phyloP scores from a whole-genome alignment of 768 basidiomycete species.

The Xerocomus spinulosus region DNA sequence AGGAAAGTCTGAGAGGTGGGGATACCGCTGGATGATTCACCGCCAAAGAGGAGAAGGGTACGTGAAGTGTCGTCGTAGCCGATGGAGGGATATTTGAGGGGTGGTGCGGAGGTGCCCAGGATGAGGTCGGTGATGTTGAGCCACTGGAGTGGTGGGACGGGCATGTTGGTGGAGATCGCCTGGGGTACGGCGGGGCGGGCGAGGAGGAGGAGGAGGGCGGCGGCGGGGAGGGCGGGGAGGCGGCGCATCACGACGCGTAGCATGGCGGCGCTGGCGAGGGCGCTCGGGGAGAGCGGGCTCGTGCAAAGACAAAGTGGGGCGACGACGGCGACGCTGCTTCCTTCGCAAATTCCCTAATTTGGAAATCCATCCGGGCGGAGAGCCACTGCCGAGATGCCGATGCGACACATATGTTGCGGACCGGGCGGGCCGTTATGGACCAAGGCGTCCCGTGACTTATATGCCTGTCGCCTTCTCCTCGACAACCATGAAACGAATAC shows the following conservation, averaged over 20 bases:
- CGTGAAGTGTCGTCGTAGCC: conserved; percentile 49
- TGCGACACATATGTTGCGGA: neutral
- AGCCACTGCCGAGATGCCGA: conserved; percentile 8
- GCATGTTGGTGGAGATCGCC: conserved; percentile 47
- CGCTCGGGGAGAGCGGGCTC: conserved; percentile 28
- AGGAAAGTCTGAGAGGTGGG: conserved; percentile 62
- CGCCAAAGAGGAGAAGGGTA: conserved; percentile 69
- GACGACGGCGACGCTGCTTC: conserved; percentile 10
- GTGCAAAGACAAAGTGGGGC: conserved; percentile 12
- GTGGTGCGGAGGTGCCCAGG: conserved; percentile 50
- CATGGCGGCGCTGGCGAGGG: conserved; percentile 1
- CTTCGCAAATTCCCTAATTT: conserved; percentile 10
- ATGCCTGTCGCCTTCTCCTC: no score
- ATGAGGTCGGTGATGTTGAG: conserved; percentile 62
- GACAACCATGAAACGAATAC: conserved; percentile 32
- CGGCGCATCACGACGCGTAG: neutral
- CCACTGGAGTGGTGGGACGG: conserved; percentile 49
- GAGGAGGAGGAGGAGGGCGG: conserved; percentile 15
- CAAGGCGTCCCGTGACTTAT: neutral
- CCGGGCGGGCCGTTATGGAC: neutral
- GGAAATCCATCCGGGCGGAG: conserved; percentile 6
- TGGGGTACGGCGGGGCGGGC: conserved; percentile 34
- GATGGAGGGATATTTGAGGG: conserved; percentile 68
- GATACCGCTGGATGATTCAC: conserved; percentile 62
- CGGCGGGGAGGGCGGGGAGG: neutral